These are phyloP conservation scores for Vigna hirtella DNA, from an alignment of 306 rosid species.

Conservation along the genomic window DNA sequence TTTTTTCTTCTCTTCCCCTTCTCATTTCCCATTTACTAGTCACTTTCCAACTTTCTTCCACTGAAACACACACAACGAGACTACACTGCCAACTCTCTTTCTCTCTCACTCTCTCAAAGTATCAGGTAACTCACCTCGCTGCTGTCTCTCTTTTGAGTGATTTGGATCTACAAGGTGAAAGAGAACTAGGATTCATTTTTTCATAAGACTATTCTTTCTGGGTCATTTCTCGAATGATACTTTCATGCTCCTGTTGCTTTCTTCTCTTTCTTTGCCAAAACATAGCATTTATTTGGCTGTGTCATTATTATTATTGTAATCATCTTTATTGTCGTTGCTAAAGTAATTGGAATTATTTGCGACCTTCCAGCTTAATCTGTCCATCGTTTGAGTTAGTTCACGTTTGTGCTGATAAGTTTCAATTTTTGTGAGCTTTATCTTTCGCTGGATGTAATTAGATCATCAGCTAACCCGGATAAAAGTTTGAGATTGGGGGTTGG, in stretches of 20 bases:
- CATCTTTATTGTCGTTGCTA: not conserved
- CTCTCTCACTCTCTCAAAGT: not conserved
- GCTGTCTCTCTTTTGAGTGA: not conserved
- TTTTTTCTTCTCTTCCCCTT: not conserved
- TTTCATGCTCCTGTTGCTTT: constrained; percentile 7
- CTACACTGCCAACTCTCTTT: not conserved
- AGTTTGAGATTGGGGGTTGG: constrained; percentile 6
- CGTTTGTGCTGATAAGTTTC: constrained; percentile 30
- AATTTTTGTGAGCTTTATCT: constrained; percentile 4
- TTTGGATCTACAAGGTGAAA: constrained; percentile 35
- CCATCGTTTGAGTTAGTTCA: constrained; percentile 19
- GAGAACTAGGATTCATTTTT: not conserved
- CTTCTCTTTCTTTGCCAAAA: not conserved
- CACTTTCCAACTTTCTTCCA: constrained; percentile 23
- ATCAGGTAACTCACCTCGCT: not conserved
- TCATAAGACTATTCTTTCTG: not conserved
- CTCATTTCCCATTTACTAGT: not conserved
- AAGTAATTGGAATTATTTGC: constrained; percentile 33
- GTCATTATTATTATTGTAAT: not conserved
- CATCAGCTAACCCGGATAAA: constrained; percentile 45
- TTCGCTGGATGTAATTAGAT: constrained; percentile 33
- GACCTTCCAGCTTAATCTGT: not conserved
- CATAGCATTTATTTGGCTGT: not conserved
- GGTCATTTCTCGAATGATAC: not conserved
- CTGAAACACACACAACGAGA: not conserved